These are phyloP conservation scores for Pythium vanterpoolii DNA, from an alignment of 352 stramenopile species.

Conservation along the genomic window DNA sequence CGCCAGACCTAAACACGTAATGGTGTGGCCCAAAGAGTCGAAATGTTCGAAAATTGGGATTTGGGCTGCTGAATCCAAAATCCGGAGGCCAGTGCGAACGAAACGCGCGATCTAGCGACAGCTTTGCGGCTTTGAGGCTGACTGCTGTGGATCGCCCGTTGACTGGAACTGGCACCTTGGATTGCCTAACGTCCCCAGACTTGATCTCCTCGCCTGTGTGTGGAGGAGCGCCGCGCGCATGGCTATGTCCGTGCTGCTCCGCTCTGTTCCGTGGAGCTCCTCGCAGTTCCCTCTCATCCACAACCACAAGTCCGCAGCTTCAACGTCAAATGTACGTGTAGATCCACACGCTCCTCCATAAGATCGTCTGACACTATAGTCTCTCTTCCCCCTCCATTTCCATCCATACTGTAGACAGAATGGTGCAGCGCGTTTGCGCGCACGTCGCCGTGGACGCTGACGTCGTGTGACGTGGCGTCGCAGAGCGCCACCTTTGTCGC, in stretches of 20 bases:
- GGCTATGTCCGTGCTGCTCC: slow-evolving; percentile 12
- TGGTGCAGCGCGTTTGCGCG: slow-evolving; percentile 5
- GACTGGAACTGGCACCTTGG: slow-evolving; percentile 1
- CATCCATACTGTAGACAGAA: not conserved
- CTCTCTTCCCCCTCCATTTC: not conserved
- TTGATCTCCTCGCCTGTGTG: not conserved
- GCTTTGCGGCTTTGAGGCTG: not conserved
- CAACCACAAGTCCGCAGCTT: not conserved
- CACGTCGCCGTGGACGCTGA: not conserved
- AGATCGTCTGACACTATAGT: not conserved
- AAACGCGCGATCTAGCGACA: slow-evolving; percentile 2
- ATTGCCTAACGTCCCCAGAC: not conserved
- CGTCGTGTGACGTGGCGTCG: not conserved
- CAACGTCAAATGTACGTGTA: slow-evolving; percentile 6
- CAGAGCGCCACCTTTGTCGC: not conserved
- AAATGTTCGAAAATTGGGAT: not conserved
- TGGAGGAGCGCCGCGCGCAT: not conserved
- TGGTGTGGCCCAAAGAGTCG: not conserved
- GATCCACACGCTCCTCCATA: not conserved
- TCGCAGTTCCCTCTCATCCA: not conserved
- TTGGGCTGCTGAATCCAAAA: slow-evolving; percentile 1
- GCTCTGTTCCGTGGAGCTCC: slow-evolving; percentile 9
- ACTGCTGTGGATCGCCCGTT: not conserved
- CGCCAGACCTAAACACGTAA: not conserved
- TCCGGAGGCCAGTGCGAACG: slow-evolving; percentile 18